Base-by-base conservation (phyloP, 2,329 filamentous ascomycete species). In the Aspergillus caelatus region DNA sequence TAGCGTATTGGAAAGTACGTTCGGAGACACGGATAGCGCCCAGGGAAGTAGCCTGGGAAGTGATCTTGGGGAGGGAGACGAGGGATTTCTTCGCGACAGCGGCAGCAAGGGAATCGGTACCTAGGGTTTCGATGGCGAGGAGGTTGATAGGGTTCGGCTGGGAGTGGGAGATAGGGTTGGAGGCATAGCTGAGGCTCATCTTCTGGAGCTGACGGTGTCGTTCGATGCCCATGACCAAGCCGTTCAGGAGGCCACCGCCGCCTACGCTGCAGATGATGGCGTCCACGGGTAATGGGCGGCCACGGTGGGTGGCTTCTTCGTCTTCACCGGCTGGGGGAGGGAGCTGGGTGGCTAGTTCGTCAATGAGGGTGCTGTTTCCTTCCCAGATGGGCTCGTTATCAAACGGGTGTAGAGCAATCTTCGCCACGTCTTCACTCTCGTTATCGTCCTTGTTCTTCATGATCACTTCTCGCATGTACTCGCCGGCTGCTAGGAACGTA, bases 171-270 rank as follows among this genome's bases (percentile, higher is more conserved):
- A 52, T 14, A 7, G 66, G 39, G 34, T 67, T 62, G 14, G 68
- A 45, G 55, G 68, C 57, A 19, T 63, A 61, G 16, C 57, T 68
- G 45, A 36, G 53, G 57, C 53, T 61, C 52, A 67, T 66, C 62
- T 73, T 80, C 74, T 80, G 61, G 70, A 63, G 77, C 72, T 79
- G 60, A 69, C 75, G 67, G 66, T 78, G 75, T 50, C 80, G 77
- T 71, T 89, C 84, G 28, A 94, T 81, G 11, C 90, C 91, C 73
- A 89, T 82, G 78, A 91, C 86, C 61, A 96, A 79, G 5, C 93
- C 93, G 71, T 89, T 91, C 58, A 96, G 84, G 26, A 96, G 79
- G 0, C 93, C 92, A 19, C 93, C 93, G 11, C 93, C 93, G 8
- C 93, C 93, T 43, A 94, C 91, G 63, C 85, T 90, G 77, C 91